These are phyloP conservation scores for Selaginella moellendorffii DNA, from an alignment of 75 land plant species.

Conservation along the genomic window DNA sequence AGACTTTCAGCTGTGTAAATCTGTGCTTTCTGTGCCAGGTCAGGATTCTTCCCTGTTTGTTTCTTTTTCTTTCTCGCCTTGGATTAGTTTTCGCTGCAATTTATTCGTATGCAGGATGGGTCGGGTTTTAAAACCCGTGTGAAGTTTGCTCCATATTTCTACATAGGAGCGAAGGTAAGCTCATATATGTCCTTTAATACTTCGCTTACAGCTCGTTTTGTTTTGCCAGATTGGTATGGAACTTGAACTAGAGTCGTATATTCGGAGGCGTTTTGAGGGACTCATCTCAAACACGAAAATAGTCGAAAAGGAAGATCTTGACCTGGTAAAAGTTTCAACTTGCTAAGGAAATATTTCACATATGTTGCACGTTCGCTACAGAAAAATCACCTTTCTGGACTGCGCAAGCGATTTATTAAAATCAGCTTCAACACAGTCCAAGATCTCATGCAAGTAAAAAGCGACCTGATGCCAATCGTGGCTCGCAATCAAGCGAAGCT, in stretches of 20 bases:
- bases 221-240: slow-evolving; percentile 43
- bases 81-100: no score
- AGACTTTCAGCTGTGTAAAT: slow-evolving; percentile 78
- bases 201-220: not conserved
- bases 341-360: no score
- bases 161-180: slow-evolving; percentile 76
- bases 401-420: slow-evolving; percentile 50
- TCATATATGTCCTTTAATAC: no score
- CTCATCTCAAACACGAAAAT: slow-evolving; percentile 52
- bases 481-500: slow-evolving; percentile 66
- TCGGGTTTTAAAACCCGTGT: slow-evolving; percentile 70
- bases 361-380: slow-evolving; percentile 18
- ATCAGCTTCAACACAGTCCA: slow-evolving; percentile 83
- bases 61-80: not conserved
- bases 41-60: not conserved
- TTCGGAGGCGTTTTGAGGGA: slow-evolving; percentile 71
- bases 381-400: slow-evolving; percentile 92
- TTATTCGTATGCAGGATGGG: slow-evolving; percentile 86
- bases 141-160: slow-evolving; percentile 83
- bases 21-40: slow-evolving; percentile 96
- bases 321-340: slow-evolving; percentile 36
- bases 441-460: slow-evolving; percentile 66
- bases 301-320: slow-evolving; percentile 77
- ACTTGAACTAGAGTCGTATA: slow-evolving; percentile 77
- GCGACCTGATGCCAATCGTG: slow-evolving; percentile 61